Conservation (phyloP, 441 rosid species). For the Populus hybrid region DNA sequence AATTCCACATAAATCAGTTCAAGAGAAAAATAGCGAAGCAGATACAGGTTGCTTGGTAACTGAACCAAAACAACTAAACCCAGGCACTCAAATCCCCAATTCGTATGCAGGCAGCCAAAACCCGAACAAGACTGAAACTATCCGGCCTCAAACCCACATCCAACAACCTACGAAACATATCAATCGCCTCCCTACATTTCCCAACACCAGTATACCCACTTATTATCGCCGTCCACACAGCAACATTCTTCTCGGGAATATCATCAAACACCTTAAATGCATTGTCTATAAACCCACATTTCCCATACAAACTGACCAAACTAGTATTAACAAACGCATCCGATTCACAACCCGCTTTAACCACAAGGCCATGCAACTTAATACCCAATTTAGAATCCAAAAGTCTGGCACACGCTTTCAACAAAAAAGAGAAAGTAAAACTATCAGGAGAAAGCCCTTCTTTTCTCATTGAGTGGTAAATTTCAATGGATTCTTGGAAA, state of each 20-base stretch:
- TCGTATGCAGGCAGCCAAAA: conserved; percentile 45
- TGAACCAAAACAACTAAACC: neutral
- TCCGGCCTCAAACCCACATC: conserved; percentile 57
- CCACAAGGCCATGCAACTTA: conserved; percentile 31
- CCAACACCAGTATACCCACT: conserved; percentile 37
- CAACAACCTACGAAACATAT: conserved; percentile 35
- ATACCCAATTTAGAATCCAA: conserved; percentile 27
- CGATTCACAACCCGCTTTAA: conserved; percentile 39
- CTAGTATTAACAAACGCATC: conserved; percentile 42
- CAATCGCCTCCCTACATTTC: conserved; percentile 38
- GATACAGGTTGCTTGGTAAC: neutral
- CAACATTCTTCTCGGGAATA: conserved; percentile 34
- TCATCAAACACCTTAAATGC: conserved; percentile 46
- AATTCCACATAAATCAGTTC: neutral
- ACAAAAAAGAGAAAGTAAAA: conserved; percentile 50
- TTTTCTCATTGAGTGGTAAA: conserved; percentile 38
- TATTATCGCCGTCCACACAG: conserved; percentile 50
- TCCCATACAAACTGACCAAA: conserved; percentile 34
- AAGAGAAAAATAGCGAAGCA: neutral
- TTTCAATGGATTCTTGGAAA: conserved; percentile 31
- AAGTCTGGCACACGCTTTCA: conserved; percentile 46
- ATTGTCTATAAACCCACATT: conserved; percentile 33
- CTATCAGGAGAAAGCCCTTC: conserved; percentile 44
- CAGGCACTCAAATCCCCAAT: conserved; percentile 31
- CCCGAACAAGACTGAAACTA: conserved; percentile 48